Conservation (phyloP, 75 land plant species). For the Chamaecyparis obtusa region DNA sequence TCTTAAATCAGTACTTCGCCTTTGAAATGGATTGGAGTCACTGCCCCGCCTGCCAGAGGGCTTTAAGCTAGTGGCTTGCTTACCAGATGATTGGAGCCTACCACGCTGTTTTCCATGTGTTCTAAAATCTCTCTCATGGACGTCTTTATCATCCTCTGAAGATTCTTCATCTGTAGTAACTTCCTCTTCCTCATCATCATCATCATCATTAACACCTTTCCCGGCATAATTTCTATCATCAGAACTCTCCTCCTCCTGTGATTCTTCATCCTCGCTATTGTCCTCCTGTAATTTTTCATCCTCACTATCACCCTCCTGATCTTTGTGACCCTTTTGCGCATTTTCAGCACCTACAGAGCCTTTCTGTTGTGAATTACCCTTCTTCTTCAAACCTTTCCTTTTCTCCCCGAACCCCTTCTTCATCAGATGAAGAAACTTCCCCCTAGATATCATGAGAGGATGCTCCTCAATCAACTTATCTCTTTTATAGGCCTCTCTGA, state of each 20-base stretch:
- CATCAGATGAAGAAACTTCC: conserved; percentile 53
- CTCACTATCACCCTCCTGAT: conserved; percentile 3
- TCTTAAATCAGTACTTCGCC: background rate
- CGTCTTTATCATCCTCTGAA: background rate
- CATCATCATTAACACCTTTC: background rate
- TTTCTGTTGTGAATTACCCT: background rate
- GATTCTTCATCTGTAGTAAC: background rate
- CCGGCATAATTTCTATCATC: conserved; percentile 8
- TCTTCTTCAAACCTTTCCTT: conserved; percentile 18
- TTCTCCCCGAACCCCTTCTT: conserved; percentile 14
- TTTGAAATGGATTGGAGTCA: background rate
- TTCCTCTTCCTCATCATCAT: conserved; percentile 27
- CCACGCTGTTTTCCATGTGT: background rate
- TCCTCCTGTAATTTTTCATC: conserved; percentile 10
- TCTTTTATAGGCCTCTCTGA: conserved; percentile 70
- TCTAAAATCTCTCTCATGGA: background rate
- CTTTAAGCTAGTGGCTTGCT: background rate
- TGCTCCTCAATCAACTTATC: conserved; percentile 43
- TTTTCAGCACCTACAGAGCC: background rate
- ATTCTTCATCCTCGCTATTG: background rate
- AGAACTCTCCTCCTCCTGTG: conserved; percentile 2
- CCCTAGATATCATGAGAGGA: conserved; percentile 48
- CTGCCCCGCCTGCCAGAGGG: background rate
- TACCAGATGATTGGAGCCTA: background rate
- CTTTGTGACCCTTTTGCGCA: background rate